These are phyloP conservation scores for Candida qinlingensis DNA, from an alignment of 805 yeast genomes.

Conservation along the genomic window DNA sequence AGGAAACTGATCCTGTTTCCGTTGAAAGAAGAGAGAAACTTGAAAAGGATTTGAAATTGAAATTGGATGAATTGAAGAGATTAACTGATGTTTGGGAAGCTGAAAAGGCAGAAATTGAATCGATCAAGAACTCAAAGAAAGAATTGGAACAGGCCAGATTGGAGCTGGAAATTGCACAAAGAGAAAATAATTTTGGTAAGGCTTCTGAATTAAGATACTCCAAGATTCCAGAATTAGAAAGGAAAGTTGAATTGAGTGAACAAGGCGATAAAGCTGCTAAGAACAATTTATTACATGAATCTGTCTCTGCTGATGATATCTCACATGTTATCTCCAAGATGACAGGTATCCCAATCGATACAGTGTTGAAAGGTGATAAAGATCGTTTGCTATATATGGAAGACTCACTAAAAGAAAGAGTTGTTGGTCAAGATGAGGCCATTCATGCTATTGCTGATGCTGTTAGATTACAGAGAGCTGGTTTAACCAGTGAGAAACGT, in stretches of 20 bases:
- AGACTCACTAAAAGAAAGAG: constrained; percentile 64
- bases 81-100: constrained; percentile 83
- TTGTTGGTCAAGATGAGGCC: constrained; percentile 95
- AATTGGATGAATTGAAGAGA: constrained; percentile 60
- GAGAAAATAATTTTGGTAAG: constrained; percentile 78
- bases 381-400: constrained; percentile 90
- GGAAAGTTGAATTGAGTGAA: constrained; percentile 43
- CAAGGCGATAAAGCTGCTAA: constrained; percentile 26
- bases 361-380: constrained; percentile 89
- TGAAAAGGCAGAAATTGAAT: constrained; percentile 72
- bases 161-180: constrained; percentile 76
- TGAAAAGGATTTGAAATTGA: constrained; percentile 58
- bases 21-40: constrained; percentile 71
- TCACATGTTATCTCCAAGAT: constrained; percentile 87
- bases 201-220: constrained; percentile 91
- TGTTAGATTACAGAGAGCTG: constrained; percentile 94
- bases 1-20: constrained; percentile 85
- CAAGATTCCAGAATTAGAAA: constrained; percentile 75
- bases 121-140: constrained; percentile 72
- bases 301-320: constrained; percentile 91
- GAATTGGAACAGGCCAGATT: constrained; percentile 79
- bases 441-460: constrained; percentile 87
- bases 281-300: constrained; percentile 64
- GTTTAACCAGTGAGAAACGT: constrained; percentile 86
- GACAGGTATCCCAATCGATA: constrained; percentile 93